Evolutionary conservation across 768 basidiomycete genomes (phyloP).

Genomic region (Hygrophorus russula): DNA sequence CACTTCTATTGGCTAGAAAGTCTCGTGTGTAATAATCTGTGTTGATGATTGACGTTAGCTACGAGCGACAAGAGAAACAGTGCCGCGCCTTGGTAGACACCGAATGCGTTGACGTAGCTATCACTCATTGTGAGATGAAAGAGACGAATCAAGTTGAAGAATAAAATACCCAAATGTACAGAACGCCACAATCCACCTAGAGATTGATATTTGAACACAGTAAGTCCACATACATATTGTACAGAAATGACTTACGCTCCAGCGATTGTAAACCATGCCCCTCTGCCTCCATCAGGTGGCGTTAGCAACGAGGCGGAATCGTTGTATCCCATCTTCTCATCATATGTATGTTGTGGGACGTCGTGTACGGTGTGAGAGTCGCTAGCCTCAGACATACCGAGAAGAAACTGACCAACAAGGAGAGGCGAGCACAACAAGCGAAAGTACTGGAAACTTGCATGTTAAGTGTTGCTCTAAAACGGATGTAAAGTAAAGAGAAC

Average conservation of each 20-base stretch:
- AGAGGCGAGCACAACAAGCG: too few species aligned
- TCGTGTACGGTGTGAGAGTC: too few species aligned
- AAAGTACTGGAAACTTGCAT: too few species aligned
- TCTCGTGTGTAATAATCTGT: conserved; percentile 31
- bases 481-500: too few species aligned
- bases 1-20: conserved; percentile 24
- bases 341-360: too few species aligned
- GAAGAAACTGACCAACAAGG: too few species aligned
- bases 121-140: conserved; percentile 11
- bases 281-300: conserved; percentile 25
- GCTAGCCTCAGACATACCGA: too few species aligned
- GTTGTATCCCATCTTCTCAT: too few species aligned
- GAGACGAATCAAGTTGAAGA: background rate
- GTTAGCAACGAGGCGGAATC: too few species aligned
- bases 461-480: too few species aligned
- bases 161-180: conserved; percentile 31
- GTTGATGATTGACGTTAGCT: conserved; percentile 13
- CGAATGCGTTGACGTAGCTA: conserved; percentile 34
- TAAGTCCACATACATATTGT: background rate
- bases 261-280: conserved; percentile 31
- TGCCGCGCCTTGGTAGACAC: conserved; percentile 26
- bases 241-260: conserved; percentile 26
- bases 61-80: conserved; percentile 12
- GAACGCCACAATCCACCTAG: conserved; percentile 25
- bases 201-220: background rate